Conservation (phyloP, 2,329 filamentous ascomycete genomes). For the Arthrobotrys megalospora region DNA sequence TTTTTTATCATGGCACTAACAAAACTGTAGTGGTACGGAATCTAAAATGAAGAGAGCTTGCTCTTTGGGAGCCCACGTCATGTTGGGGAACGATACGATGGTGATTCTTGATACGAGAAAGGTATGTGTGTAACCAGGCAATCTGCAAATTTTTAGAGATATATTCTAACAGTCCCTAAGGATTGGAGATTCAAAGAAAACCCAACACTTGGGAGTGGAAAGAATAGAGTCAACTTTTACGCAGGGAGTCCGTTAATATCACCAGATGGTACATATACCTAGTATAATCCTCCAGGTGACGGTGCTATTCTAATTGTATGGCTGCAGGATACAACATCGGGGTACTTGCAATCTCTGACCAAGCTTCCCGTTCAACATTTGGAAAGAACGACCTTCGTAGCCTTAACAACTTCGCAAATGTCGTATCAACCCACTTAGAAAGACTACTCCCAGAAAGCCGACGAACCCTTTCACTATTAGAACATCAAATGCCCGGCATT, state of each 20-base stretch:
- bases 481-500: background rate
- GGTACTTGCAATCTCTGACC: slow-evolving; percentile 42
- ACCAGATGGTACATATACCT: slow-evolving; percentile 62
- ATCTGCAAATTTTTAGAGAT: background rate
- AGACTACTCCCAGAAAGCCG: slow-evolving; percentile 48
- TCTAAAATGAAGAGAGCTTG: slow-evolving; percentile 63
- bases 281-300: background rate
- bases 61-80: slow-evolving; percentile 67
- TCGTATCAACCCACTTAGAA: slow-evolving; percentile 53
- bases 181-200: slow-evolving; percentile 67
- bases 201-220: slow-evolving; percentile 64
- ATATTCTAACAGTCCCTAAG: slow-evolving; percentile 44
- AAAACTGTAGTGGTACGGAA: slow-evolving; percentile 57
- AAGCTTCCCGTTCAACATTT: slow-evolving; percentile 12
- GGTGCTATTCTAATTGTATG: background rate
- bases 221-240: slow-evolving; percentile 66
- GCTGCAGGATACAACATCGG: slow-evolving; percentile 54
- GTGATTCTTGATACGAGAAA: slow-evolving; percentile 66
- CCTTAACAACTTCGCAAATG: slow-evolving; percentile 58
- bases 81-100: slow-evolving; percentile 66
- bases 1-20: slow-evolving; percentile 9
- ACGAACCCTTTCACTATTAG: background rate
- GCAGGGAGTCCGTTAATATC: slow-evolving; percentile 66
- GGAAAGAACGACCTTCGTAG: slow-evolving; percentile 53
- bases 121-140: slow-evolving; percentile 62